A percentile compares a stretch with the other conserved stretches of the same genome.
Evolutionary conservation across 1,284 basidiomycete species (phyloP).

Genomic region (Naganishia liquefaciens): DNA sequence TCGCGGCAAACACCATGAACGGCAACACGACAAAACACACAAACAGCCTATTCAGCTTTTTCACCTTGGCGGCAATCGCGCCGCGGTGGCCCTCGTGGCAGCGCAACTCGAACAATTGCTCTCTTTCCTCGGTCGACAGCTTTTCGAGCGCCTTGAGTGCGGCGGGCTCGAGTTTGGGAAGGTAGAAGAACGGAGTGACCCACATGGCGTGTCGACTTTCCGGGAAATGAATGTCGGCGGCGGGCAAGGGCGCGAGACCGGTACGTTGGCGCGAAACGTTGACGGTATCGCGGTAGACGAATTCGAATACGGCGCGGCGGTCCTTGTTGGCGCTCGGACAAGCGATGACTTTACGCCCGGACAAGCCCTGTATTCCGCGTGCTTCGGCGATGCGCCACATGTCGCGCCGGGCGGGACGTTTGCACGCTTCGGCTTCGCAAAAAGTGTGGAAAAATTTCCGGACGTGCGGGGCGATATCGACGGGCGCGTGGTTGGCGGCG

Average conservation of each 20-base stretch:
- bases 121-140: conserved; percentile 53
- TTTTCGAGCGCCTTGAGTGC: conserved; percentile 41
- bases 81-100: conserved; percentile 43
- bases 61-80: conserved; percentile 58
- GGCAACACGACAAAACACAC: conserved; percentile 69
- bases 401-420: conserved; percentile 15
- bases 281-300: conserved; percentile 24
- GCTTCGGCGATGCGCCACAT: conserved; percentile 2
- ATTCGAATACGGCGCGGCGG: background rate
- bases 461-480: conserved; percentile 38
- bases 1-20: conserved; percentile 67
- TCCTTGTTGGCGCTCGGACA: conserved; percentile 5
- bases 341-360: background rate
- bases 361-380: background rate
- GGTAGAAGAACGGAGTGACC: conserved; percentile 28
- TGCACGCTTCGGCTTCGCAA: conserved; percentile 45
- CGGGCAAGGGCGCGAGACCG: conserved; percentile 9
- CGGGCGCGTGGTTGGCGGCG: conserved; percentile 36
- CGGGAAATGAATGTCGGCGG: conserved; percentile 17
- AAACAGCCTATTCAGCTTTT: conserved; percentile 59
- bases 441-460: conserved; percentile 50
- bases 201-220: conserved; percentile 12
- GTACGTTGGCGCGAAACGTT: conserved; percentile 29
- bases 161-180: conserved; percentile 37
- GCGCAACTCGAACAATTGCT: conserved; percentile 57